A percentile compares a stretch with the other conserved stretches of the same genome.
Evolutionary conservation across 805 yeast genomes (phyloP).

Genomic region (Starmerella vitae): DNA sequence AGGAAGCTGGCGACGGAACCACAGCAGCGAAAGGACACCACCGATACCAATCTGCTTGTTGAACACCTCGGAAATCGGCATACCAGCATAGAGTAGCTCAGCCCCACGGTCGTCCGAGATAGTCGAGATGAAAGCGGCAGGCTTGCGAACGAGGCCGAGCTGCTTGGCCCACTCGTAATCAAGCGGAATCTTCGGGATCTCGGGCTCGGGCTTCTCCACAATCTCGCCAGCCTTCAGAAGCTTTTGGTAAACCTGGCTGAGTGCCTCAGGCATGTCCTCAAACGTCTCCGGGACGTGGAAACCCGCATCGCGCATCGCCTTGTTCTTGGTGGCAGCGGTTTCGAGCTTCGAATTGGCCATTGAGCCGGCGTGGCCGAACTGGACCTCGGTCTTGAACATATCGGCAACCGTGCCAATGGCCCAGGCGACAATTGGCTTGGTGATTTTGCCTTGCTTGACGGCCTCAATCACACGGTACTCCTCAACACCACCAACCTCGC

Average conservation of each 20-base stretch:
- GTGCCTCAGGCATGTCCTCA: constrained; percentile 33
- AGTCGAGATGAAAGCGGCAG: constrained; percentile 37
- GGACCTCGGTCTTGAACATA: constrained; percentile 54
- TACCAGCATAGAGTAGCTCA: constrained; percentile 35
- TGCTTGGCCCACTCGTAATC: constrained; percentile 39
- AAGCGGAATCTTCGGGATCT: constrained; percentile 36
- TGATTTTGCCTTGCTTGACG: constrained; percentile 48
- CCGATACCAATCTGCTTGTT: constrained; percentile 37
- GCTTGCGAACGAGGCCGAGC: constrained; percentile 35
- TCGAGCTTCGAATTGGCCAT: constrained; percentile 58
- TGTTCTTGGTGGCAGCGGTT: constrained; percentile 53
- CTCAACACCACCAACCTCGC: constrained; percentile 63
- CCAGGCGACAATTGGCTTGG: constrained; percentile 59
- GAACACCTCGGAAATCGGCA: constrained; percentile 36
- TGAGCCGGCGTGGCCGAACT: constrained; percentile 57
- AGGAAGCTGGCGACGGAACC: constrained; percentile 36
- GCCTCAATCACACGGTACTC: constrained; percentile 61
- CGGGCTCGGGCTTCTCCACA: constrained; percentile 32
- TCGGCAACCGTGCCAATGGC: constrained; percentile 60
- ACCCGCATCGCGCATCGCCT: constrained; percentile 82
- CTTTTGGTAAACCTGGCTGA: constrained; percentile 59
- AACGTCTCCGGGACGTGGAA: constrained; percentile 76
- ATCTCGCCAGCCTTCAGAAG: constrained; percentile 34
- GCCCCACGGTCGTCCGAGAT: constrained; percentile 38
- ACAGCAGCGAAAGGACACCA: constrained; percentile 35